Base-by-base conservation (phyloP, 192 early-diverging fungal species). In the Gryganskiella cystojenkinii region DNA sequence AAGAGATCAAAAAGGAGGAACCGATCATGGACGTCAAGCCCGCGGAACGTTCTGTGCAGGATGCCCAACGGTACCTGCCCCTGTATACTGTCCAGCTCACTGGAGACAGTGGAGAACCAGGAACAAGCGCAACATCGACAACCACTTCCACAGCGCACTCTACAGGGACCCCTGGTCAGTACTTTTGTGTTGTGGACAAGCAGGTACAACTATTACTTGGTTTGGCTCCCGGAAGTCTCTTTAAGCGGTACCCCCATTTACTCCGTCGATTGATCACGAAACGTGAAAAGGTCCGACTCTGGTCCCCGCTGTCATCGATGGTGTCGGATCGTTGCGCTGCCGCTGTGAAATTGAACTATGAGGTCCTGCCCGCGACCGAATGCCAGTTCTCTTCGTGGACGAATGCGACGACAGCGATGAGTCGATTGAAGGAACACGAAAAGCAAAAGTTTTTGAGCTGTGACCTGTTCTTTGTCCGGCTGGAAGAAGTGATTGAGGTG, bases 261-360 rank as follows among this genome's bases (percentile, higher is more conserved):
- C 72, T 76, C 43, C 85, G 87, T 20, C 83, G 86, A 19, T 50
- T 64, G 33, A 71, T 92, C 14, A 85, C 75, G 7, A 64, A 65
- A 14, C 62, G 76, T 0, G 90, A 92, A 52, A 92, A 92, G 72
- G 89, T 88, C 56, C 88, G 87, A 19, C 67, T 92, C 19, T 92
- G 91, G 91, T 86, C 84, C 28, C 91, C 91, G 0, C 66, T 92
- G n/a, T 82, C 91, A 0, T 83, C 81, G 4, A 92, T 92, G 91
- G 71, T 87, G 15, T 79, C 76, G 13, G 76, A 80, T 45, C 66
- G 78, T 3, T 85, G 84, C 76, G 81, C 81, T 3, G 73, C 74
- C 0, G 80, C 79, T 25, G 71, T 78, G 9, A 80, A 75, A 62
- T 50, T 81, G 51, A 74, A 69, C 56, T 78, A 64, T 46, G 74